phyloP scores from a whole-genome alignment of 345 rosid species.

The Aquilaria malaccensis region DNA sequence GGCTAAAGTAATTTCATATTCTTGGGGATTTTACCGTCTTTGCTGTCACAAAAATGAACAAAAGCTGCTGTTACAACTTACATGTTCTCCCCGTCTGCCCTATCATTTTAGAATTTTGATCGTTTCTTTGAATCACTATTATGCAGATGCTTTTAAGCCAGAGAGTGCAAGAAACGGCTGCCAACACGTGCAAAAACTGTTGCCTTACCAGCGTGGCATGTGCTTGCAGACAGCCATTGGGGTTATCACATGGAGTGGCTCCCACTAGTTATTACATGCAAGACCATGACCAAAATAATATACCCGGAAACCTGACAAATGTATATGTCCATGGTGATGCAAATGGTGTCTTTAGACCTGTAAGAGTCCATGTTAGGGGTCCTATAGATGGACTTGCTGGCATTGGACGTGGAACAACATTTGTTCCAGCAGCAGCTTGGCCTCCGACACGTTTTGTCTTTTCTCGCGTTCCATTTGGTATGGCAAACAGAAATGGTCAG shows the following conservation, averaged over 20 bases:
- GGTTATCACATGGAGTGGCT: slow-evolving; percentile 49
- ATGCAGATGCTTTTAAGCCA: slow-evolving; percentile 90
- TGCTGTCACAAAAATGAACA: no score
- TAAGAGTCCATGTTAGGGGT: slow-evolving; percentile 83
- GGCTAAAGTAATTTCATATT: no score
- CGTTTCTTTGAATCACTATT: slow-evolving; percentile 12
- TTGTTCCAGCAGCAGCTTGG: slow-evolving; percentile 74
- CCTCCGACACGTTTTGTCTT: slow-evolving; percentile 89
- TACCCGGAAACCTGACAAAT: slow-evolving; percentile 51
- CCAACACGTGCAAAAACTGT: slow-evolving; percentile 81
- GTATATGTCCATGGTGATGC: slow-evolving; percentile 70
- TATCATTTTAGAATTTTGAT: no score
- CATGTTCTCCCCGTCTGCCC: no score
- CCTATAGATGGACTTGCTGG: slow-evolving; percentile 96
- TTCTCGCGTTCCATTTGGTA: slow-evolving; percentile 80
- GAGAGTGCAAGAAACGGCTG: slow-evolving; percentile 82
- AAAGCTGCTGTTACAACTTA: no score
- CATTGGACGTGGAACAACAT: slow-evolving; percentile 81
- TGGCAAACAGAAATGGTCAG: slow-evolving; percentile 71
- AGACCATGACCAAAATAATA: slow-evolving; percentile 58
- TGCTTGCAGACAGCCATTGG: slow-evolving; percentile 77
- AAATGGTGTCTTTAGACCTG: slow-evolving; percentile 73
- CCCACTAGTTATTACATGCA: slow-evolving; percentile 57
- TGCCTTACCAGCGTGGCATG: slow-evolving; percentile 63
- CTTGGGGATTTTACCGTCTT: no score